Base-by-base conservation (phyloP, 1,284 basidiomycete species). In the Termitomyces sp. region DNA sequence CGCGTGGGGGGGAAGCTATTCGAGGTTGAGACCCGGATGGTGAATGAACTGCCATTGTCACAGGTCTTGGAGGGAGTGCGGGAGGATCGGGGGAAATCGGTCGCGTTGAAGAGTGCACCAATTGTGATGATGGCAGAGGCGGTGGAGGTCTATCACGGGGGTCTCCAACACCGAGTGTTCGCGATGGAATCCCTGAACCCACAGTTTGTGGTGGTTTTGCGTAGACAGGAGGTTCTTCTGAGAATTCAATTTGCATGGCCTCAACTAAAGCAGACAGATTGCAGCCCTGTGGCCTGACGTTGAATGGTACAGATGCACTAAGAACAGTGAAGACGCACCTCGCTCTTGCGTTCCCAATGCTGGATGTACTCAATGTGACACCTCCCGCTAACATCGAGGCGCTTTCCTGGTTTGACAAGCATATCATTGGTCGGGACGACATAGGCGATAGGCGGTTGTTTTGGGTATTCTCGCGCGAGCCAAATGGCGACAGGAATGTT, bases 401-500 rank as follows among this genome's bases (percentile, higher is more conserved):
- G 78, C 47, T 77, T 80, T 12, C 88, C 83, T 26, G 90, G 80
- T 59, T 87, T 84, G 61, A 99, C 83, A 55, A 94, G 85, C 90
- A 99, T 95, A 63, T 92, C 88, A 49, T 76, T 80, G 0, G 94
- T 98, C n/a, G 97, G 96, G 10, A 92, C 88, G 58, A 99, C 95
- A 72, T 93, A 98, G n/a, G 82, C 80, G 64, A 99, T 82, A 7
- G 97, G 97, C 1, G 94, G 84, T 31, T 78, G 75, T 42, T 79
- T 77, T 2, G 94, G 94, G 66, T 92, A 96, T 42, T 91, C 87
- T 57, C 81, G 80, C 5, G 91, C 80, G 42, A 97, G 63, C 96
- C 96, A 99, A 59, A 97, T 64, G 13, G 90, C 83, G 63, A 99
- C 72, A 2, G 97, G 96, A 62, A 99, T 98, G 69, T 99, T 92